Evolutionary conservation across 2,329 filamentous ascomycete species (phyloP).

Genomic region (Hypoxylon sp.): DNA sequence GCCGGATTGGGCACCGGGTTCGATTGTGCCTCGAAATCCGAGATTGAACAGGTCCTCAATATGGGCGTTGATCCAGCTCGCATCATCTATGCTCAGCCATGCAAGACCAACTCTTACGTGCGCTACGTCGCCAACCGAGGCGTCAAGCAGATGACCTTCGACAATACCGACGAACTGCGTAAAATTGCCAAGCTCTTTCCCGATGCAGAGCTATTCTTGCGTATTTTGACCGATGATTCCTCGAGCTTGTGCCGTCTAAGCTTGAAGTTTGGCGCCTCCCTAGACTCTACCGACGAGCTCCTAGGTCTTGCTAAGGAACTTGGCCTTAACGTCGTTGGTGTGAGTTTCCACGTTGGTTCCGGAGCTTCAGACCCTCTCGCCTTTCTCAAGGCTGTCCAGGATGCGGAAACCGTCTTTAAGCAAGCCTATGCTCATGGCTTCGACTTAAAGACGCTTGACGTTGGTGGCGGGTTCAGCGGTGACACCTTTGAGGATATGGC

Average conservation of each 20-base stretch:
- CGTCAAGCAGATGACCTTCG: conserved; percentile 99
- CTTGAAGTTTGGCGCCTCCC: conserved; percentile 95
- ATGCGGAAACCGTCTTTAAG: conserved; percentile 91
- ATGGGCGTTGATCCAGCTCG: conserved; percentile 88
- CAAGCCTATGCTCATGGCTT: conserved; percentile 84
- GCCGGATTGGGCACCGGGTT: conserved; percentile 92
- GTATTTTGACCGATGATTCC: conserved; percentile 96
- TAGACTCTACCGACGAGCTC: conserved; percentile 84
- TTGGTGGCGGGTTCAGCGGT: conserved; percentile 92
- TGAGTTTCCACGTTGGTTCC: conserved; percentile 98
- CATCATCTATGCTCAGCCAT: conserved; percentile 99
- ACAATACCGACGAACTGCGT: conserved; percentile 97
- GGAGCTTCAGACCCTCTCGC: conserved; percentile 94
- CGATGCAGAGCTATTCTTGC: conserved; percentile 89
- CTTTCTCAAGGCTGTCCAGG: conserved; percentile 90
- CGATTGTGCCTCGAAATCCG: conserved; percentile 97
- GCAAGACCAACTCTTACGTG: conserved; percentile 99
- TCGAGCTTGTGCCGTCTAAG: conserved; percentile 94
- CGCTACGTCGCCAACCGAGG: conserved; percentile 87
- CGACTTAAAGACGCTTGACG: conserved; percentile 87
- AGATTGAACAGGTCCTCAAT: conserved; percentile 92
- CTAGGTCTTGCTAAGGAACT: conserved; percentile 85
- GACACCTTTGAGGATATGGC: conserved; percentile 96
- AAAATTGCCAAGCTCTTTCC: conserved; percentile 96
- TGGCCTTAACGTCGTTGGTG: conserved; percentile 90